Evolutionary conservation across 371 early-diverging fungal species (phyloP), one percentile per base, ranked within the genome.

Genomic region (Rhizopus microsporus): DNA sequence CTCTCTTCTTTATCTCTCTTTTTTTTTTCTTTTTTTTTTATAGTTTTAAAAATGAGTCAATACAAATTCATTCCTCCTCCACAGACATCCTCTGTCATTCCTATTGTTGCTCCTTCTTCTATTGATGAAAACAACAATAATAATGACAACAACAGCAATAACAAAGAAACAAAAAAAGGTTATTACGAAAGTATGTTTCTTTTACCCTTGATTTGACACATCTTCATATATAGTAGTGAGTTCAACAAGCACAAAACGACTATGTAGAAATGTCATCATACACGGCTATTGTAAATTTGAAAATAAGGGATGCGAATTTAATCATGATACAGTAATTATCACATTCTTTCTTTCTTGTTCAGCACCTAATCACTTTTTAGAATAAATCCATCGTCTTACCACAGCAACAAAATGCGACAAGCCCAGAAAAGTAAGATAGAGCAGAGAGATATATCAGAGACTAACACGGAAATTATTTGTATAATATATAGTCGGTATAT

Each of bases 211-310:
- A 50, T 33, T 53, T 23, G 33, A 49, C 15, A 8, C 38, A 42
- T 38, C 48, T 55, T 2, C 42, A 32, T 35, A 13, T 39, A 48
- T 43, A 40, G 17, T 52, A 64, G 56, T 59, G 50, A 67, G 5
- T 37, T 7, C 8, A 7, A 16, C 66, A 46, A 76, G 56, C 63
- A 68, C 74, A 67, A 84, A 78, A 62, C 80, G 90, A 34, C 68
- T 79, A 31, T 93, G 92, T 67, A 81, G 91, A 49, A 90, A 93
- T 68, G 80, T 93, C 39, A 87, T 91, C 61, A 91, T 91, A 60
- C 89, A 91, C 68, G 94, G 94, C 5, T 88, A 82, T 63, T 94
- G 94, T 80, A 91, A 91, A 71, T 90, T 73, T 57, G 89, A 93
- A 77, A 81, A 82, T 58, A 88, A 87, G 60, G 93, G 94, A 2